Evolutionary conservation across 192 early-diverging fungal genomes (phyloP).

Genomic region (Mortierella alpina): DNA sequence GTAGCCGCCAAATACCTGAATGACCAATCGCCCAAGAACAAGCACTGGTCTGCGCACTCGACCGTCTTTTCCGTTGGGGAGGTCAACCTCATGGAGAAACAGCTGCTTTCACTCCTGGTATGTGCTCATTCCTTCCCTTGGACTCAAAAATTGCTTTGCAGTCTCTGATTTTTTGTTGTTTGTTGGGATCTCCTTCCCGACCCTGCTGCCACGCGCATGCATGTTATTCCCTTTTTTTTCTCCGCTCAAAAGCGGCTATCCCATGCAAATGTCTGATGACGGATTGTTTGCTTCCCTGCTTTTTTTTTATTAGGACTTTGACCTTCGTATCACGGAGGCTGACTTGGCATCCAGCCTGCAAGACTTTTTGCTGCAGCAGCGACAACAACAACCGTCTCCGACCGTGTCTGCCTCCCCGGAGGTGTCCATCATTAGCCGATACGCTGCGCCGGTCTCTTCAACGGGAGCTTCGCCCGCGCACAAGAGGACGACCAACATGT

Average conservation of each 20-base stretch:
- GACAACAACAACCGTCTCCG: neutral
- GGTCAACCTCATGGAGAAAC: constrained; percentile 86
- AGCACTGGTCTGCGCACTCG: constrained; percentile 82
- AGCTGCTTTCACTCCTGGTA: constrained; percentile 74
- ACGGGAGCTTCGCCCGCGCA: neutral
- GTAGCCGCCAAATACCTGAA: constrained; percentile 81
- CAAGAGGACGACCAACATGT: constrained; percentile 1
- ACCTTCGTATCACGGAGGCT: constrained; percentile 55
- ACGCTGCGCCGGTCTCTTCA: neutral
- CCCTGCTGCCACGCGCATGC: neutral
- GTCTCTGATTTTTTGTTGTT: constrained; percentile 1
- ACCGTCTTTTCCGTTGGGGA: constrained; percentile 77
- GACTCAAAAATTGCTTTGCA: neutral
- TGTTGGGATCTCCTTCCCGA: neutral
- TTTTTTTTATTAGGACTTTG: constrained; percentile 53
- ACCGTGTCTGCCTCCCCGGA: constrained; percentile 3
- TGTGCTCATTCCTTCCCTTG: neutral
- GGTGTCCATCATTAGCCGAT: neutral
- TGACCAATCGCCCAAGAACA: constrained; percentile 84
- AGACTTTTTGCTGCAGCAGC: constrained; percentile 30
- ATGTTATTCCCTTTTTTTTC: neutral
- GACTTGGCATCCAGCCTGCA: constrained; percentile 49
- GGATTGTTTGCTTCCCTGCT: neutral
- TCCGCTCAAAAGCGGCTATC: neutral
- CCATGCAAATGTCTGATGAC: constrained; percentile 14